A percentile compares a stretch with the other conserved stretches of the same genome.
Evolutionary conservation across 352 stramenopile genomes (phyloP).

Genomic region (Pythium scleroteichum): DNA sequence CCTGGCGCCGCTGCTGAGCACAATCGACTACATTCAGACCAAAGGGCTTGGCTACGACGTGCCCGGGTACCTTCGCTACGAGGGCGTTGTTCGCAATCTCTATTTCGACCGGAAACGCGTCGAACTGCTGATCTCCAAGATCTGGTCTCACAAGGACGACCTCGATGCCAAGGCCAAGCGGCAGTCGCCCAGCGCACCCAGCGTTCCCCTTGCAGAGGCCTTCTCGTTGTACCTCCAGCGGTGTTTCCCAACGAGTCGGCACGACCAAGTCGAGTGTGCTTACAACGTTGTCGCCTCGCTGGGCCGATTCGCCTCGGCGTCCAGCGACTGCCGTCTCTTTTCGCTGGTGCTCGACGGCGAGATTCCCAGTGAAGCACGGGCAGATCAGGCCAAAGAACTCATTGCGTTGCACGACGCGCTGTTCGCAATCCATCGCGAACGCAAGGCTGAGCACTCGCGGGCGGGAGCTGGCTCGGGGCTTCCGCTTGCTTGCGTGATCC

Average conservation of each 20-base stretch:
- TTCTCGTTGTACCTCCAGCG: slow-evolving; percentile 44
- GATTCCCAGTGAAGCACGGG: slow-evolving; percentile 45
- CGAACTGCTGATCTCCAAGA: slow-evolving; percentile 47
- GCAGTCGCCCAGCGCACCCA: slow-evolving; percentile 1
- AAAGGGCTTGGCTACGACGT: slow-evolving; percentile 36
- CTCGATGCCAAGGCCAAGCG: slow-evolving; percentile 40
- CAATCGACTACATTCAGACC: slow-evolving; percentile 43
- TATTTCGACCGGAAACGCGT: slow-evolving; percentile 44
- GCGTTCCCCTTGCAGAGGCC: slow-evolving; percentile 27
- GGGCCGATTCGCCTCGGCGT: slow-evolving; percentile 38
- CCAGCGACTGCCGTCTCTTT: slow-evolving; percentile 59
- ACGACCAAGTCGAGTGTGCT: slow-evolving; percentile 51
- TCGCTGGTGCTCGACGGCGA: slow-evolving; percentile 46
- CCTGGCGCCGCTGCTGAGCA: slow-evolving; percentile 12
- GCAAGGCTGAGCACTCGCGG: slow-evolving; percentile 28
- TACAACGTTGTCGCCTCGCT: slow-evolving; percentile 64
- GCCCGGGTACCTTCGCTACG: slow-evolving; percentile 57
- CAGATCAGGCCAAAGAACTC: slow-evolving; percentile 47
- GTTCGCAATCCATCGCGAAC: slow-evolving; percentile 49
- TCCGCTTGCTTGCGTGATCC: slow-evolving; percentile 45
- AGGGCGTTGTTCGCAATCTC: slow-evolving; percentile 63
- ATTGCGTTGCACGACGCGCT: slow-evolving; percentile 51
- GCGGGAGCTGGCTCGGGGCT: slow-evolving; percentile 25
- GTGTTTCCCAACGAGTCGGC: slow-evolving; percentile 21
- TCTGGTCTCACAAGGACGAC: slow-evolving; percentile 69